Percentiles rank a stretch among this genome's conserved stretches.
phyloP scores from a whole-genome alignment of 164 flowering plant species.

The Dillenia suffruticosa region DNA sequence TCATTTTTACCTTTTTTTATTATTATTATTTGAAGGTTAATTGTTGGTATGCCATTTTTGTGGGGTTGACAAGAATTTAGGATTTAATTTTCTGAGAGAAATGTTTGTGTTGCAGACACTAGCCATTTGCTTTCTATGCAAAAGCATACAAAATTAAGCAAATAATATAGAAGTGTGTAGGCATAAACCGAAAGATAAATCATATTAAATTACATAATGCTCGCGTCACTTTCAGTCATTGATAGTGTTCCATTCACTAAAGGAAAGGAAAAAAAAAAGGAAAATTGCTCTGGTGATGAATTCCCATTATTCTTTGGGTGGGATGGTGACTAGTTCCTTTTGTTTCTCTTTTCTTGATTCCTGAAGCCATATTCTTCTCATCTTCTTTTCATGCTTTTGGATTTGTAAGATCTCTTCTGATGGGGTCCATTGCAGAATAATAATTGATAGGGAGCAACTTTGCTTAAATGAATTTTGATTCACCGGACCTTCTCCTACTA shows the following conservation, averaged over 20 bases:
- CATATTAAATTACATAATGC: slow-evolving; percentile 19
- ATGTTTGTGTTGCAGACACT: no score
- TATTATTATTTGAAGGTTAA: no score
- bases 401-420: slow-evolving; percentile 37
- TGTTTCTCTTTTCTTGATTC: slow-evolving; percentile 52
- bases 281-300: slow-evolving; percentile 13
- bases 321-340: slow-evolving; percentile 55
- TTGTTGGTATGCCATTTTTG: no score
- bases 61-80: no score
- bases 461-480: slow-evolving; percentile 47
- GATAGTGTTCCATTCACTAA: slow-evolving; percentile 6
- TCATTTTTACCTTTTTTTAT: no score
- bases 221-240: slow-evolving; percentile 22
- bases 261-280: no score
- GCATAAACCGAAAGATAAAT: not conserved
- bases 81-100: no score
- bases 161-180: no score
- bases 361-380: slow-evolving; percentile 49
- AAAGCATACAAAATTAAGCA: no score
- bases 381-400: slow-evolving; percentile 39
- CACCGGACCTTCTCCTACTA: slow-evolving; percentile 56
- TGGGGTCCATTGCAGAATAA: slow-evolving; percentile 39
- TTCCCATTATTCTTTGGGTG: slow-evolving; percentile 31
- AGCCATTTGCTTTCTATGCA: no score
- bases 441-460: slow-evolving; percentile 50